phyloP scores from a whole-genome alignment of 805 yeast genomes.

The Pichia membranifaciens region DNA sequence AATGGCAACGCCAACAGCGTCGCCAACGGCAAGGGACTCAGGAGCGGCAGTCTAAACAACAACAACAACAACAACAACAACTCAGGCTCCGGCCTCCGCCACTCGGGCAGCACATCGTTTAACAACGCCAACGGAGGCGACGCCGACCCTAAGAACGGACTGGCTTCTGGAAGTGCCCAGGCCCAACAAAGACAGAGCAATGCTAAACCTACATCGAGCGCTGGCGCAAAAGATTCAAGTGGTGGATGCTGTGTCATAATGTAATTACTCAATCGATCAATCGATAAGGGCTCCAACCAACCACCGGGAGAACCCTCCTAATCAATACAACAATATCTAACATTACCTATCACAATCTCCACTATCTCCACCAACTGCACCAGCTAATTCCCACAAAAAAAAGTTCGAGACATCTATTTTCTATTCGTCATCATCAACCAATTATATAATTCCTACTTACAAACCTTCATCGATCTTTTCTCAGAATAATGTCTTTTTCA shows the following conservation, averaged over 20 bases:
- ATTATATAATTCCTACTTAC: too few relatives aligned
- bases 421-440: too few relatives aligned
- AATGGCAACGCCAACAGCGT: not conserved
- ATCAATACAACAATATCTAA: too few relatives aligned
- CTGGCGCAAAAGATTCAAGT: conserved; percentile 17
- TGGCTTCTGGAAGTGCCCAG: not conserved
- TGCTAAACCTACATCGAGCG: conserved; percentile 7
- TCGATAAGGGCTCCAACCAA: too few relatives aligned
- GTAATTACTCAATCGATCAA: conserved; percentile 14
- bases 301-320: too few relatives aligned
- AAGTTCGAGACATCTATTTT: too few relatives aligned
- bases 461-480: too few relatives aligned
- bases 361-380: too few relatives aligned
- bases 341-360: too few relatives aligned
- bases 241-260: conserved; percentile 33
- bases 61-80: not conserved
- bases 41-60: not conserved
- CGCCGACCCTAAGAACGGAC: not conserved
- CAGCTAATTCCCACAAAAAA: too few relatives aligned
- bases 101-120: too few relatives aligned
- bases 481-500: too few relatives aligned
- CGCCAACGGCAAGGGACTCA: not conserved
- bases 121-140: not conserved
- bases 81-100: not conserved
- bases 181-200: not conserved